Evolutionary conservation across 78 protist species (phyloP), one percentile per base, ranked within the genome.

Genomic region (Dictyostelium intermedium): DNA sequence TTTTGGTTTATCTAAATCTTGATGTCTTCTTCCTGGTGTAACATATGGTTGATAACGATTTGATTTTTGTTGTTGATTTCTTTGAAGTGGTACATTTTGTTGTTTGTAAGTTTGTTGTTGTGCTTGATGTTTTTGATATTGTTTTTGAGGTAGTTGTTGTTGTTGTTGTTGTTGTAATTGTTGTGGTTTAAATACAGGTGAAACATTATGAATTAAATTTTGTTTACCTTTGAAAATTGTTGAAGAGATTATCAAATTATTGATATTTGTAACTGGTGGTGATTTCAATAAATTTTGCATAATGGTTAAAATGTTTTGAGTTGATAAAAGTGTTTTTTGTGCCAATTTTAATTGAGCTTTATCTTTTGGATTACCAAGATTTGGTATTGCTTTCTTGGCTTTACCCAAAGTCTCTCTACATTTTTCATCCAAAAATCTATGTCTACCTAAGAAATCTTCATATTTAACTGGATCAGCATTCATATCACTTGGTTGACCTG

Each of bases 401-500:
- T 89, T 89, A 6, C 34, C 20, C 14, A 23, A 45, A 27, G 87
- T 78, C 7, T 45, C 82, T 50, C 84, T 83, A 14, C 74, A 39
- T 50, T 80, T 78, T 23, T 74, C 85, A 69, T 89, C 61, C 1
- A 89, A 30, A 11, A 81, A 34, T 80, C 94, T 60, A 14, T 80
- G 30, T 69, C 82, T 56, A 23, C 81, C 70, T 5, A 74, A 34
- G 14, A 89, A 50, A 16, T 89, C 87, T 3, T 63, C 87, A 45
- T 63, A 60, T 45, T 61, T 61, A n/a, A 16, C 39, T 50, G 73
- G 82, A 53, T 81, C 87, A 2, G 47, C 20, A 43, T 69, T 43
- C 94, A 89, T 89, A 37, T 89, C 94, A 41, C 87, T 80, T 89
- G 94, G 94, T 80, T 89, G 94, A 41, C 94, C 94, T 8, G 94